Evolutionary conservation across 2,329 filamentous ascomycete genomes (phyloP), one percentile per base, ranked within the genome.

Genomic region (Ophioceras dolichostomum): DNA sequence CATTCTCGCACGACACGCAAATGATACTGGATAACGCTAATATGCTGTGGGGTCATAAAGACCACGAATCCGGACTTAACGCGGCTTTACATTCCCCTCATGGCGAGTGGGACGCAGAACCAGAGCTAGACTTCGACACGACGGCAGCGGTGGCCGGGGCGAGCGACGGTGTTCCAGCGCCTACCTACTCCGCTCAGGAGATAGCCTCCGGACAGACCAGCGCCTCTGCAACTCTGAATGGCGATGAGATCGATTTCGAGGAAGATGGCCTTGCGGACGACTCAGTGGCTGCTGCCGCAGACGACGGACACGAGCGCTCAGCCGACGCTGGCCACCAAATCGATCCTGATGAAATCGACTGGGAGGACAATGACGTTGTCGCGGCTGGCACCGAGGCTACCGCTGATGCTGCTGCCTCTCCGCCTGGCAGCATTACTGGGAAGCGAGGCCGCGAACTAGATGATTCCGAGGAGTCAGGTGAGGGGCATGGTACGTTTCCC

Each of bases 171-270:
- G n/a, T n/a, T n/a, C n/a, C n/a, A n/a, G n/a, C n/a, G n/a, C n/a
- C n/a, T n/a, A n/a, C n/a, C n/a, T n/a, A n/a, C n/a, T 26, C 12
- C 22, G 7, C 22, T 12, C 22, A 26, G 8, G 22, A 26, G 22
- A 8, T 26, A 8, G 33, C 18, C 16, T 35, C 33, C 12, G 36
- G 32, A 16, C 44, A 47, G 22, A 51, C 51, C 9, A 58, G 56
- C 28, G 48, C 49, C 9, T 54, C 50, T 6, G 49, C 45, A 2
- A 59, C 55, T 5, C 33, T 58, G 14, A 48, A 53, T 27, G 49
- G 53, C 24, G 59, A 67, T 33, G 59, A 62, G 39, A 49, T 60
- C 36, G 56, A 61, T 37, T 53, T 54, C 29, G 50, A 52, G 9
- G 31, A 33, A 12, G 34, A 36, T 14, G 27, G 22, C 19, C 34